Percentiles rank a stretch among this genome's conserved stretches.
Conservation (phyloP, 2,329 filamentous ascomycete species). For the Colletotrichum sp. region DNA sequence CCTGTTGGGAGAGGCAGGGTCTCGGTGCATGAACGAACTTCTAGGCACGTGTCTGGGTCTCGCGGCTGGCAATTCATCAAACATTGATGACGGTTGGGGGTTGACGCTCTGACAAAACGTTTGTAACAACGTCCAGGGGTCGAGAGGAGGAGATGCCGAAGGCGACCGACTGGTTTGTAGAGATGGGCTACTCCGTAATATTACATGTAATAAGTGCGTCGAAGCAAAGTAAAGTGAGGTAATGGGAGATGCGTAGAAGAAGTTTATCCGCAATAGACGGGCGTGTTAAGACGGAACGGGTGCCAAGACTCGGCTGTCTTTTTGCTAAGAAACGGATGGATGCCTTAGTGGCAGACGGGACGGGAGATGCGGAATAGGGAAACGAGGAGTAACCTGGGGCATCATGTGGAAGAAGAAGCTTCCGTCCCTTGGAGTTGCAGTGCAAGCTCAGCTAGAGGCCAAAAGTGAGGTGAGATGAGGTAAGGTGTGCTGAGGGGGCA, state of each 20-base stretch:
- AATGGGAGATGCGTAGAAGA: not conserved
- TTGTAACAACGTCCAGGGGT: not conserved
- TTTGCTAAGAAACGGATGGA: not conserved
- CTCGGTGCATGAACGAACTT: not conserved
- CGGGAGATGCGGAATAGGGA: constrained; percentile 9
- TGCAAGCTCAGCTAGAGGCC: not conserved
- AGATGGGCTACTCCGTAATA: not conserved
- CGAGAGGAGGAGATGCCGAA: not conserved
- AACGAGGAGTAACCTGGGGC: not conserved
- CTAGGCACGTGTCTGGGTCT: not conserved
- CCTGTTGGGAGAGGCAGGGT: not conserved
- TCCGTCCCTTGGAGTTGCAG: not conserved
- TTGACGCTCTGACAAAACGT: constrained; percentile 3
- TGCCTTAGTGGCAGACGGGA: constrained; percentile 3
- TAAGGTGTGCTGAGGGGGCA: not conserved
- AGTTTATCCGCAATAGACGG: not conserved
- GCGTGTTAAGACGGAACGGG: not conserved
- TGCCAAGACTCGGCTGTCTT: not conserved
- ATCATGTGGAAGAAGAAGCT: constrained; percentile 1
- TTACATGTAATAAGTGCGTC: not conserved
- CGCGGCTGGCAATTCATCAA: not conserved
- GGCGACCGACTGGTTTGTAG: not conserved
- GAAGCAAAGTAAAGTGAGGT: not conserved
- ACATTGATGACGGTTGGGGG: not conserved
- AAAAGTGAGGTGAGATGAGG: constrained; percentile 4